These are phyloP conservation scores for Handroanthus guayacan DNA, from an alignment of 257 asterid species.

Conservation along the genomic window DNA sequence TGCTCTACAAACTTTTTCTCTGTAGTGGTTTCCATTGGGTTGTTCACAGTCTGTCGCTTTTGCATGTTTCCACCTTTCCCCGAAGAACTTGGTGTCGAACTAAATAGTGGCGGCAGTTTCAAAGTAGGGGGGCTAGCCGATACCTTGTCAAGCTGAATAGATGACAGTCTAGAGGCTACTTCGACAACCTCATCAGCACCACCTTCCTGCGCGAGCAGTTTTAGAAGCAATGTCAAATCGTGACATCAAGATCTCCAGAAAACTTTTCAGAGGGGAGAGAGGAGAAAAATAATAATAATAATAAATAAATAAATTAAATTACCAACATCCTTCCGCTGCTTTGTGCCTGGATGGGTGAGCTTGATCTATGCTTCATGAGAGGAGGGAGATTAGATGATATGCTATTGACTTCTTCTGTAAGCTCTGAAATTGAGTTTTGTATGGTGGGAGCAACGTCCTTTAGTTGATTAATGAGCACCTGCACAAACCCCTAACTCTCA, in stretches of 20 bases:
- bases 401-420: slow-evolving; percentile 84
- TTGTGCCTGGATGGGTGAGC: slow-evolving; percentile 75
- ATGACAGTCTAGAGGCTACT: slow-evolving; percentile 74
- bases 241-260: slow-evolving; percentile 21
- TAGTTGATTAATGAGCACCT: slow-evolving; percentile 97
- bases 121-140: slow-evolving; percentile 83
- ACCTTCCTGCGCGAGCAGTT: slow-evolving; percentile 62
- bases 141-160: slow-evolving; percentile 77
- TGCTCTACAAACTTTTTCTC: slow-evolving; percentile 63
- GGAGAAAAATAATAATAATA: not conserved
- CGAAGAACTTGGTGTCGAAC: slow-evolving; percentile 85
- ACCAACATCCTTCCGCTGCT: slow-evolving; percentile 83
- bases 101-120: slow-evolving; percentile 94
- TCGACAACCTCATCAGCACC: slow-evolving; percentile 73
- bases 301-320: slow-evolving; percentile 9
- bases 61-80: slow-evolving; percentile 81
- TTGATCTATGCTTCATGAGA: slow-evolving; percentile 62
- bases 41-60: slow-evolving; percentile 64
- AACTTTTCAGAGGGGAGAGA: slow-evolving; percentile 11
- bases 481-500: slow-evolving; percentile 38
- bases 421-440: slow-evolving; percentile 86
- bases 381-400: slow-evolving; percentile 75
- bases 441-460: slow-evolving; percentile 97
- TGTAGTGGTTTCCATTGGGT: slow-evolving; percentile 53
- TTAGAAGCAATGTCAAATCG: slow-evolving; percentile 34